Evolutionary conservation across 768 basidiomycete species (phyloP), one percentile per base, ranked within the genome.

Genomic region (Lactarius pseudohatsudake): DNA sequence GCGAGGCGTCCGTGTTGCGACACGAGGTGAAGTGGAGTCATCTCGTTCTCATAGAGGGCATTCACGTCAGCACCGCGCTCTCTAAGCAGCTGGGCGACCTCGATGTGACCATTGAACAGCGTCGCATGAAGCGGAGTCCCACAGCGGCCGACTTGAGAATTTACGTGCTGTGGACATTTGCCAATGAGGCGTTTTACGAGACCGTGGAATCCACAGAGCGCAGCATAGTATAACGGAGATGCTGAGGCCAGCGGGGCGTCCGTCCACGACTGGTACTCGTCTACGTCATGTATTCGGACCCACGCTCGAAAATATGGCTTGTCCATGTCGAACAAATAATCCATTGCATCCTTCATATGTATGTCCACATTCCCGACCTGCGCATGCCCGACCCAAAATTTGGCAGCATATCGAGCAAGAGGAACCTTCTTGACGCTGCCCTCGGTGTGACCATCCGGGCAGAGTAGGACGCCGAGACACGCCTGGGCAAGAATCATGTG

Each of bases 31-130:
- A 47, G n/a, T 13, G 47, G 47, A 22, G 47, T 47, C 9, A 0
- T 1, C 0, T 22, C 13, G 10, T 22, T 0, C n/a, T 1, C n/a
- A 22, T n/a, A 0, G 9, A 10, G n/a, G 8, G 47, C n/a, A 47
- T 47, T 22, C n/a, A 47, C 9, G 8, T 47, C 10, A 3, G 47
- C 47, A 10, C 47, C 47, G 9, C 10, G n/a, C 47, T n/a, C 9
- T 2, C 3, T 11, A 3, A 47, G n/a, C 9, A 22, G 3, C 10
- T 47, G 8, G 3, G 47, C n/a, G 11, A 47, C n/a, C 4, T 11
- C 11, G n/a, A 47, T 4, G 11, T 47, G n/a, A 2, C 47, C 47
- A 3, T 10, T 0, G 10, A 22, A 6, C 1, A 47, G 9, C 8
- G 47, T 22, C 2, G n/a, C 47, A 47, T 47, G 47, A 3, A 47